These are phyloP conservation scores for Cucumis hystrix DNA, from an alignment of 306 rosid genomes.

Conservation along the genomic window DNA sequence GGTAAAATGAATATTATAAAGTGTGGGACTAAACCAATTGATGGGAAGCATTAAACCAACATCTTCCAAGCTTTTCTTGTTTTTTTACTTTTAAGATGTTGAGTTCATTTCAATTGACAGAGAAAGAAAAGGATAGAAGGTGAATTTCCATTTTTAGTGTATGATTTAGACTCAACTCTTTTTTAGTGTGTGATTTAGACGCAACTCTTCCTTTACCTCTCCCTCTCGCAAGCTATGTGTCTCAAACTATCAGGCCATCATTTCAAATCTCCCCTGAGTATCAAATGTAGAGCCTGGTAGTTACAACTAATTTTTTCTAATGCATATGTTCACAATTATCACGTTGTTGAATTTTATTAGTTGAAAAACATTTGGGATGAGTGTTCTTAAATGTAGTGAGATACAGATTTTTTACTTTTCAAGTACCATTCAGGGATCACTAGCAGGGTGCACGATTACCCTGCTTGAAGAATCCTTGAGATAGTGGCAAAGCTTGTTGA, in stretches of 20 bases:
- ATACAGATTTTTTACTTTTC: not conserved
- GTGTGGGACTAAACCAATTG: too few species aligned
- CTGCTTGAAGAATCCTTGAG: too few species aligned
- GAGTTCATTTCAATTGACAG: constrained; percentile 29
- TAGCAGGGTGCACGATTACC: not conserved
- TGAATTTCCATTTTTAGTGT: constrained; percentile 9
- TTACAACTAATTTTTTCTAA: not conserved
- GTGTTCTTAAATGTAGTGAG: not conserved
- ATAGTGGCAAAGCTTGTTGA: too few species aligned
- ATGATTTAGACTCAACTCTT: too few species aligned
- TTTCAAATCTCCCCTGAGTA: constrained; percentile 53
- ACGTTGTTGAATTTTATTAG: not conserved
- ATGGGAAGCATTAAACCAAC: too few species aligned
- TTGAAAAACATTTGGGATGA: not conserved
- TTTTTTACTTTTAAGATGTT: constrained; percentile 4
- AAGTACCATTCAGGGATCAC: too few species aligned
- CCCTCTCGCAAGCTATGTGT: constrained; percentile 41
- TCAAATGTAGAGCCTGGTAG: constrained; percentile 32
- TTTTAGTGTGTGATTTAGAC: too few species aligned
- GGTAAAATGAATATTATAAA: too few species aligned
- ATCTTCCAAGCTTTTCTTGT: not conserved
- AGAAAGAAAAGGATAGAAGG: constrained; percentile 21
- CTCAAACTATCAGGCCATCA: constrained; percentile 51
- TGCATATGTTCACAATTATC: not conserved
- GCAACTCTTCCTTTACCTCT: constrained; percentile 32